phyloP scores from a whole-genome alignment of 768 basidiomycete species.

The Leucogyrophana mollusca region DNA sequence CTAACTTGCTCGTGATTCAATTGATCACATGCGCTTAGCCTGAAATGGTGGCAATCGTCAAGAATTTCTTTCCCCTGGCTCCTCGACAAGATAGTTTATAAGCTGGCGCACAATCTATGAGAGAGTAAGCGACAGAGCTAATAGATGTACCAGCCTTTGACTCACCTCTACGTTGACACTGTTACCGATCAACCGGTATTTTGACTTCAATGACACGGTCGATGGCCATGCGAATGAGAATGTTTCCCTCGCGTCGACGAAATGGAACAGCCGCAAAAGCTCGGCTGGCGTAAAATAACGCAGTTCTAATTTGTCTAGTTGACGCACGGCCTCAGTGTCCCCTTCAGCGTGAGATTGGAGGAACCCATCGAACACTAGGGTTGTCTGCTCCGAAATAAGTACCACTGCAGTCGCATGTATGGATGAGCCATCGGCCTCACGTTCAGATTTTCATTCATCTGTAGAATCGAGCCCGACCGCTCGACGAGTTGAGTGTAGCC shows the following conservation, averaged over 20 bases:
- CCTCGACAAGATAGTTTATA: constrained; percentile 55
- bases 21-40: too few species aligned
- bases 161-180: constrained; percentile 75
- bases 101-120: constrained; percentile 48
- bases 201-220: constrained; percentile 59
- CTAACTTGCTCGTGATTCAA: too few species aligned
- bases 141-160: neutral
- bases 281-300: constrained; percentile 78
- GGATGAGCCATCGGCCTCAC: constrained; percentile 34
- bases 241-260: constrained; percentile 30
- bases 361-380: constrained; percentile 55
- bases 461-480: constrained; percentile 74
- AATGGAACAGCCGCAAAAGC: constrained; percentile 65
- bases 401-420: neutral
- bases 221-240: constrained; percentile 60
- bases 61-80: constrained; percentile 4
- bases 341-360: constrained; percentile 40
- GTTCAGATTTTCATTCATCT: constrained; percentile 64
- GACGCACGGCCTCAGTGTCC: constrained; percentile 44
- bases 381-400: constrained; percentile 46
- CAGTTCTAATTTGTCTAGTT: constrained; percentile 57
- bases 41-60: too few species aligned
- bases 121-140: neutral
- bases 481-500: constrained; percentile 79
- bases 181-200: constrained; percentile 78